Conservation (phyloP, 768 basidiomycete species). For the Tulasnella sp. region DNA sequence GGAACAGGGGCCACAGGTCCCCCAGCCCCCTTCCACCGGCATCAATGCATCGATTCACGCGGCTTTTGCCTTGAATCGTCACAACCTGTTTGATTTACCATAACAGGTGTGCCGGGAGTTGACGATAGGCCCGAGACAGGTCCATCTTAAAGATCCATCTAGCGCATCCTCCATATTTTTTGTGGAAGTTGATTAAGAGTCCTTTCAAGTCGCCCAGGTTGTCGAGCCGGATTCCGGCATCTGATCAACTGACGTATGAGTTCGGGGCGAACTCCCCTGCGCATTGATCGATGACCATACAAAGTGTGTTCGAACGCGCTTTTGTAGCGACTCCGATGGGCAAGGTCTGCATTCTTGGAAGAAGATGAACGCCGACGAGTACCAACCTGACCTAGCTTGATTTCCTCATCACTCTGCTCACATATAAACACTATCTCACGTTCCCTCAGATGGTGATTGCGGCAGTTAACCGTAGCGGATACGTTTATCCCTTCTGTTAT, state of each 20-base stretch:
- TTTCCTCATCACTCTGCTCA: conserved; percentile 23
- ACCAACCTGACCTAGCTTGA: conserved; percentile 18
- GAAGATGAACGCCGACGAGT: conserved; percentile 29
- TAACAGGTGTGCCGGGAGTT: conserved; percentile 30
- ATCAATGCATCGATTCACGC: conserved; percentile 29
- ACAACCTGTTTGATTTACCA: conserved; percentile 37
- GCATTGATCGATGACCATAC: conserved; percentile 34
- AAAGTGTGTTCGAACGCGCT: conserved; percentile 26
- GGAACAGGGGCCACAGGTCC: conserved; percentile 27
- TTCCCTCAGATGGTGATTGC: background rate
- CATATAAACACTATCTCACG: conserved; percentile 23
- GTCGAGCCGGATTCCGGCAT: conserved; percentile 27
- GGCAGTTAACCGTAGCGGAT: conserved; percentile 24
- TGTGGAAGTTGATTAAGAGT: conserved; percentile 6
- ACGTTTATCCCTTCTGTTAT: conserved; percentile 22
- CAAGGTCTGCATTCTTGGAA: conserved; percentile 36
- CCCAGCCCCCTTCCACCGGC: conserved; percentile 28
- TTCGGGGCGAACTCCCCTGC: conserved; percentile 30
- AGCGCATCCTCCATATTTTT: background rate
- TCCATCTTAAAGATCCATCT: conserved; percentile 30
- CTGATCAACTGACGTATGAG: conserved; percentile 27
- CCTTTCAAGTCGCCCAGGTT: conserved; percentile 28
- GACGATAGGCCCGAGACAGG: conserved; percentile 30
- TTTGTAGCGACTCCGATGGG: conserved; percentile 35
- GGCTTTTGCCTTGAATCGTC: conserved; percentile 21